These are phyloP conservation scores for Blastocystis sp. DNA, from an alignment of 352 stramenopile genomes.

Conservation along the genomic window DNA sequence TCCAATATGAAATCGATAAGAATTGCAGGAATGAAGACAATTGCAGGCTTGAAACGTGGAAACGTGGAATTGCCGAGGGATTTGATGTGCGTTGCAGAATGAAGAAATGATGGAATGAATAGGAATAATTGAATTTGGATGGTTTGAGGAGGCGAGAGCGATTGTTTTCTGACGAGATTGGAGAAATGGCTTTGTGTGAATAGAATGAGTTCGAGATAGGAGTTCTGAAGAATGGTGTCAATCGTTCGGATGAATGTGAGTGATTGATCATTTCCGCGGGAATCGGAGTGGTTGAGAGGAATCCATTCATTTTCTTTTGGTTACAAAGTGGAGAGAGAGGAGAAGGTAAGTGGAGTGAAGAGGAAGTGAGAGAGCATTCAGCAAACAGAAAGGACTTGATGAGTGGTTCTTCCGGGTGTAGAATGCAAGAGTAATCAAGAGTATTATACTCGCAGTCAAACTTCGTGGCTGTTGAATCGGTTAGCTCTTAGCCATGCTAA, in stretches of 20 bases:
- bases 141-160: neutral
- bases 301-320: neutral
- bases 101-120: too few species aligned
- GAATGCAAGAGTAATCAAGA: slow-evolving; percentile 6
- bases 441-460: slow-evolving; percentile 12
- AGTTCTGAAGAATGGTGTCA: neutral
- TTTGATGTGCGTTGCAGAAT: too few species aligned
- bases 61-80: slow-evolving; percentile 19
- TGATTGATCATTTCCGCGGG: neutral
- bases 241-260: too few species aligned
- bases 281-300: neutral
- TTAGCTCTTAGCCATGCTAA: slow-evolving; percentile 8
- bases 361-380: neutral
- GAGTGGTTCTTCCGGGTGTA: neutral
- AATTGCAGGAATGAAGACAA: neutral
- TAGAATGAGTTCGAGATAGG: neutral
- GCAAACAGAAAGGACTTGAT: neutral
- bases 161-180: neutral
- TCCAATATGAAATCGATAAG: neutral
- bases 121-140: neutral
- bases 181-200: neutral
- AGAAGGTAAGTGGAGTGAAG: neutral
- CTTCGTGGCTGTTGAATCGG: neutral
- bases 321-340: neutral
- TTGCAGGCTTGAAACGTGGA: neutral